phyloP scores from a whole-genome alignment of 2,329 filamentous ascomycete species.

The Cladosporium halotolerans region DNA sequence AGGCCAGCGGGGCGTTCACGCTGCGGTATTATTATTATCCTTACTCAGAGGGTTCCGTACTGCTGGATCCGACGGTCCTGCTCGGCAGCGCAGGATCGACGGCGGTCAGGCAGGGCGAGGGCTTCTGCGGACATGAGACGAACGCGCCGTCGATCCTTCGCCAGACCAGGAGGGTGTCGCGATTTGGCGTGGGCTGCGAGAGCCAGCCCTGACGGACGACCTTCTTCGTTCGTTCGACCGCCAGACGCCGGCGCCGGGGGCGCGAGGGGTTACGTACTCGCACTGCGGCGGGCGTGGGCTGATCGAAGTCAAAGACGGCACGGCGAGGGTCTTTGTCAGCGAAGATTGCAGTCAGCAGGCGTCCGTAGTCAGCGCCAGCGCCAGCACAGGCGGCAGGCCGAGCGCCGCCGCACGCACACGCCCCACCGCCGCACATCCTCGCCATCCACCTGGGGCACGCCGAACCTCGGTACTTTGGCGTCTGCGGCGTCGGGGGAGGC shows the following conservation, averaged over 20 bases:
- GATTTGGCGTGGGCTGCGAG: too few relatives aligned
- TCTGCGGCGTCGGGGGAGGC: too few relatives aligned
- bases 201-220: too few relatives aligned
- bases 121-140: not conserved
- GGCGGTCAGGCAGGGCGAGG: not conserved
- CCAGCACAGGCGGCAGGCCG: too few relatives aligned
- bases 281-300: not conserved
- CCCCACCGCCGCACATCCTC: not conserved
- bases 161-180: not conserved
- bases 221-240: too few relatives aligned
- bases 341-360: not conserved
- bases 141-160: not conserved
- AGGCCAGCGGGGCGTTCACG: conserved; percentile 3
- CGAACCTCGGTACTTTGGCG: too few relatives aligned
- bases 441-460: not conserved
- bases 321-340: conserved; percentile 3
- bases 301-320: not conserved
- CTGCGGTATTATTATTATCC: conserved; percentile 8
- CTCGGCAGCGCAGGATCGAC: not conserved
- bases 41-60: not conserved
- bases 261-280: conserved; percentile 2
- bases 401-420: not conserved
- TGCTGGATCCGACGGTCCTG: conserved; percentile 4
- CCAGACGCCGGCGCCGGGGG: not conserved
- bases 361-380: not conserved